phyloP scores from a whole-genome alignment of 1,284 basidiomycete genomes.

The Melampsora larici-populina region DNA sequence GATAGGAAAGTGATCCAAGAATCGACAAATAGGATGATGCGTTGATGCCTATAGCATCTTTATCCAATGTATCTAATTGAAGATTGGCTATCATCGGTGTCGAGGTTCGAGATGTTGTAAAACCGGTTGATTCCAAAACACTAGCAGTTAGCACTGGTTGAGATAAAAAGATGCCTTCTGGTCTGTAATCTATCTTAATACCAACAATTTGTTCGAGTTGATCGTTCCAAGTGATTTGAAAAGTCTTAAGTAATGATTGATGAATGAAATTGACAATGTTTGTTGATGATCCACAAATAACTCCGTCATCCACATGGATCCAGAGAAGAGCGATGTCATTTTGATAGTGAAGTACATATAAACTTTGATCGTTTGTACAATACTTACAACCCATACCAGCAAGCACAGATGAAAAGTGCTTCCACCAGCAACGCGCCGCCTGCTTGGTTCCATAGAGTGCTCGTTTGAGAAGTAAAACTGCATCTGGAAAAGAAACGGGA shows the following conservation, averaged over 20 bases:
- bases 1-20: too few species aligned
- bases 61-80: not conserved
- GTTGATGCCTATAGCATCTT: not conserved
- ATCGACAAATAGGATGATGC: not conserved
- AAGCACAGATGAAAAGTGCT: too few species aligned
- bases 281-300: too few species aligned
- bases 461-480: not conserved
- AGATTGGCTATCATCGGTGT: not conserved
- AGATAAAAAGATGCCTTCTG: not conserved
- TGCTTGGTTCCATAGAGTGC: not conserved
- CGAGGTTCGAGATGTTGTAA: not conserved
- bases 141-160: not conserved
- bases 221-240: not conserved
- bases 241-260: too few species aligned
- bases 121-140: not conserved
- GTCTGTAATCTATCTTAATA: not conserved
- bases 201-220: not conserved
- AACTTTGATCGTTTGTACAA: too few species aligned
- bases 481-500: too few species aligned
- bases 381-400: too few species aligned
- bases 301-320: too few species aligned
- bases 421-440: too few species aligned
- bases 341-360: not conserved
- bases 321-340: too few species aligned
- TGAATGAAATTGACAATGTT: too few species aligned